Base-by-base conservation (phyloP, 2,329 filamentous ascomycete genomes). In the Fusarium haematococcum region DNA sequence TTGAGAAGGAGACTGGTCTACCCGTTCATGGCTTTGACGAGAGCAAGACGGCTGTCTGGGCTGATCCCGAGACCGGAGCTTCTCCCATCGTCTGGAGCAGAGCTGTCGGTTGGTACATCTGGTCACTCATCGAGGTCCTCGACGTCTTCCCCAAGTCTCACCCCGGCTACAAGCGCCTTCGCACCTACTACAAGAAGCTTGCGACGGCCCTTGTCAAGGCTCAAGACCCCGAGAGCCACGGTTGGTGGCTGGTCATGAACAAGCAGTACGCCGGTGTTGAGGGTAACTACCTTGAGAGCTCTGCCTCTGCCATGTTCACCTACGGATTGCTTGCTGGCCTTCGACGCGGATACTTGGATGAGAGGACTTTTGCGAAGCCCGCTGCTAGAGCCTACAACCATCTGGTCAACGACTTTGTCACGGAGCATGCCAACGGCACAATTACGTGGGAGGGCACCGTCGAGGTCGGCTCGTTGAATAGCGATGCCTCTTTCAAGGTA, bases 201-300 rank as follows among this genome's bases (percentile, higher is more conserved):
- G 43, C 73, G 1, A 58, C 69, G 3, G 73, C 73, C 1, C 73
- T 75, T 3, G 63, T 86, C 32, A 78, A 79, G 1, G 79, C 83
- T 5, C 80, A 88, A 0, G 83, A 85, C 25, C 86, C 88, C 65
- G 73, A 75, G 13, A 74, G 72, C 3, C 87, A 88, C 0, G 88
- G 87, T 8, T 91, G 89, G 89, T 91, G 88, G 86, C 80, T 90
- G 61, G 82, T 91, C 50, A 88, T 91, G 85, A 85, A 85, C 73
- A 83, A 85, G 66, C 79, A 84, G 30, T 86, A 87, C 64, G 84
- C 85, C 0, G 85, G 84, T 1, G 75, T 79, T 43, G 71, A 84
- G 54, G 88, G 88, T 3, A 91, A 92, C 79, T 92, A 89, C 78
- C 87, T 91, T 57, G 88, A 92, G 81, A 88, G 87, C 37, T 90